Evolutionary conservation across 1,284 basidiomycete species (phyloP).

Genomic region (Austroboletus sp.): DNA sequence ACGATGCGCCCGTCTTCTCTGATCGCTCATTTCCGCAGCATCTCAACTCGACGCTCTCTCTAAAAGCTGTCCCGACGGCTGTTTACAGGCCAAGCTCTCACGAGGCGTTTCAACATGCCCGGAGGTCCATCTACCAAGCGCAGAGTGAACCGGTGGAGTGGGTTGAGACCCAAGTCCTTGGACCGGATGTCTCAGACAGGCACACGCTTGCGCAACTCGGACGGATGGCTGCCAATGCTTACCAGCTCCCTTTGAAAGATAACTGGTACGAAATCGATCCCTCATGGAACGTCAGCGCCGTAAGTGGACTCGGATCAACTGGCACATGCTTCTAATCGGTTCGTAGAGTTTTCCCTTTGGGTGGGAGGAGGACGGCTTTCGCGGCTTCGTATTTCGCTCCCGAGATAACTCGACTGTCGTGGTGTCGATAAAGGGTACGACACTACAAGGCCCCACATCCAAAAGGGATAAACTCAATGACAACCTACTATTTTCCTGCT

Average conservation of each 20-base stretch:
- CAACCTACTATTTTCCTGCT: slow-evolving; percentile 94
- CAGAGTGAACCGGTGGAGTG: slow-evolving; percentile 54
- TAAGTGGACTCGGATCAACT: slow-evolving; percentile 34
- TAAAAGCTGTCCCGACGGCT: slow-evolving; percentile 50
- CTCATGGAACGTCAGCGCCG: slow-evolving; percentile 59
- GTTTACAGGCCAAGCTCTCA: slow-evolving; percentile 57
- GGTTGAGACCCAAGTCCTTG: slow-evolving; percentile 49
- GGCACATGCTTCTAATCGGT: slow-evolving; percentile 4
- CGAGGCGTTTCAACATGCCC: slow-evolving; percentile 45
- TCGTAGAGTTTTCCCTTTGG: slow-evolving; percentile 80
- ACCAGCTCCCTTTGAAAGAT: slow-evolving; percentile 58
- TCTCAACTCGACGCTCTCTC: slow-evolving; percentile 22
- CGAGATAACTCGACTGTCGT: slow-evolving; percentile 79
- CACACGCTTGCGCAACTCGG: slow-evolving; percentile 81
- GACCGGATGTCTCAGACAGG: slow-evolving; percentile 71
- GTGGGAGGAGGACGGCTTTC: slow-evolving; percentile 85
- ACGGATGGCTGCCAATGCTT: slow-evolving; percentile 89
- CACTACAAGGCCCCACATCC: slow-evolving; percentile 72
- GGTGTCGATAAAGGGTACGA: slow-evolving; percentile 93
- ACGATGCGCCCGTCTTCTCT: slow-evolving; percentile 9
- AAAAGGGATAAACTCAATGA: slow-evolving; percentile 95
- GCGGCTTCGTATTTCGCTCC: slow-evolving; percentile 85
- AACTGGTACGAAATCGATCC: slow-evolving; percentile 82
- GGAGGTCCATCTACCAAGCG: slow-evolving; percentile 44
- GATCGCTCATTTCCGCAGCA: slow-evolving; percentile 7